Conservation (phyloP, 1,284 basidiomycete species). For the Moniliella sp. region DNA sequence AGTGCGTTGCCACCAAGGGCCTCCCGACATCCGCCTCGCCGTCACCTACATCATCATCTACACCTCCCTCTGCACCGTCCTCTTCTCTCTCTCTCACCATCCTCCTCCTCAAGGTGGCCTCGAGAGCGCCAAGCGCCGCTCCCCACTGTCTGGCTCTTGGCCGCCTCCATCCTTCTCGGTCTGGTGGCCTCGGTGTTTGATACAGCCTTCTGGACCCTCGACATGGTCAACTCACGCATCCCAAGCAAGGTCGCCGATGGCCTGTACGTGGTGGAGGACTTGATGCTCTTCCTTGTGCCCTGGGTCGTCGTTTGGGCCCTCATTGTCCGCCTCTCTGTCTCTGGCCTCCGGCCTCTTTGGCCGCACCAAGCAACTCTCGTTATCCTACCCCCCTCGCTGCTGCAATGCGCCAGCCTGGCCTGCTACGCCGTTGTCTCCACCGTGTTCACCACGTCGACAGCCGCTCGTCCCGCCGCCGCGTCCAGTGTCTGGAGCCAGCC, state of each 20-base stretch:
- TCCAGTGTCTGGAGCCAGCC: too few species aligned
- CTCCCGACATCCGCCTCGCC: constrained; percentile 10
- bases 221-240: too few species aligned
- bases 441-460: too few species aligned
- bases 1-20: too few species aligned
- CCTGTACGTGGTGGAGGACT: constrained; percentile 9
- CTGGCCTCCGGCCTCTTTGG: constrained; percentile 9
- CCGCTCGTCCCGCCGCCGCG: too few species aligned
- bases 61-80: constrained; percentile 12
- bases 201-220: constrained; percentile 10
- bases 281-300: constrained; percentile 12
- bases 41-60: constrained; percentile 18
- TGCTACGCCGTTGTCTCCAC: constrained; percentile 4
- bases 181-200: constrained; percentile 13
- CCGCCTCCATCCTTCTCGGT: constrained; percentile 10
- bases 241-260: too few species aligned
- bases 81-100: constrained; percentile 11
- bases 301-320: constrained; percentile 11
- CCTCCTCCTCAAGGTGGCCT: constrained; percentile 13
- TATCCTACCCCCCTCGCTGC: constrained; percentile 6
- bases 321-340: constrained; percentile 11
- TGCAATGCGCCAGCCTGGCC: constrained; percentile 11
- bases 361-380: constrained; percentile 7
- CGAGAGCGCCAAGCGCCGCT: constrained; percentile 6
- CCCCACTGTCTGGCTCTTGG: constrained; percentile 11